Conservation (phyloP, 75 land plant genomes). For the Pinus albicaulis region DNA sequence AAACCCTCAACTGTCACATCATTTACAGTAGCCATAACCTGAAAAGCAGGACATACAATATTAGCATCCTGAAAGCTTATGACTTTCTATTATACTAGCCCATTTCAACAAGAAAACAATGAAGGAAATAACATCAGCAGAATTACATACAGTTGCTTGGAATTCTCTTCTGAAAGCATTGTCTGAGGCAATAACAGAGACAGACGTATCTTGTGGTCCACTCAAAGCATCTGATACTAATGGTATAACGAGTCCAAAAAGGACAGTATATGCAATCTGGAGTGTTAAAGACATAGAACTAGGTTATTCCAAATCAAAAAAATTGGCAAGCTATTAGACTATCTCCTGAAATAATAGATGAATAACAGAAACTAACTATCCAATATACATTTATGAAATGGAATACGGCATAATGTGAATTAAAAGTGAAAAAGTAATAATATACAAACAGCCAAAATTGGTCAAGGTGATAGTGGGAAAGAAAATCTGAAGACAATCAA, state of each 20-base stretch:
- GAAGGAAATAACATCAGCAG: not conserved
- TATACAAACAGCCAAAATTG: no score
- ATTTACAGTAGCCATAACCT: constrained; percentile 67
- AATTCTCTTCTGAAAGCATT: constrained; percentile 73
- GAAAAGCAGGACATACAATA: constrained; percentile 4
- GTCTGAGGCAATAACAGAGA: constrained; percentile 61
- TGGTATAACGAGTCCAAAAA: constrained; percentile 77
- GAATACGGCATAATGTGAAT: not conserved
- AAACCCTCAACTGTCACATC: constrained; percentile 75
- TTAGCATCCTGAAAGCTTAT: not conserved
- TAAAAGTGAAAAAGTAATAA: not conserved
- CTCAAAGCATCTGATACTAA: constrained; percentile 92
- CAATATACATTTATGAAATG: not conserved
- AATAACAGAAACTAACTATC: not conserved
- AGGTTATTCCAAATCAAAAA: not conserved
- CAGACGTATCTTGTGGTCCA: constrained; percentile 45
- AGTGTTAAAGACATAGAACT: not conserved
- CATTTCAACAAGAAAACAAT: constrained; percentile 12
- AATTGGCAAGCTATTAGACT: not conserved
- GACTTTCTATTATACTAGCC: constrained; percentile 1
- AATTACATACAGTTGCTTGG: constrained; percentile 65
- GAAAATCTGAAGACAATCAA: not conserved
- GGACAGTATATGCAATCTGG: constrained; percentile 79
- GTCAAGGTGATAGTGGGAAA: not conserved
- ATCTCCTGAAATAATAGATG: not conserved